Conservation (phyloP, 106 monocot species). For the Dioscorea zingiberensis region DNA sequence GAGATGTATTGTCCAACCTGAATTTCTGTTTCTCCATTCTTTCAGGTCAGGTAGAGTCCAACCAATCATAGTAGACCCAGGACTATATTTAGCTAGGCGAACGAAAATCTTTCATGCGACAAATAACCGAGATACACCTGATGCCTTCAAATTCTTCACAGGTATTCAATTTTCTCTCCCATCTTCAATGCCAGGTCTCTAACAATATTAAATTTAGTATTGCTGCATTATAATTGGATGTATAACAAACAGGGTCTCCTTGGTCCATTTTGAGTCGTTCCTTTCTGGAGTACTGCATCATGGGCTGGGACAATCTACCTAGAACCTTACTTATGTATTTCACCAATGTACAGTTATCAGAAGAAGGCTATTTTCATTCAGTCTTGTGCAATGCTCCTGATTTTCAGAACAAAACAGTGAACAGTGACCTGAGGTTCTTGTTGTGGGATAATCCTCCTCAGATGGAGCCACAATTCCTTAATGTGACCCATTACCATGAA, state of each 20-base stretch:
- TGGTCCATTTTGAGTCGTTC: slow-evolving; percentile 40
- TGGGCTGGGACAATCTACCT: slow-evolving; percentile 57
- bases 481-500: slow-evolving; percentile 15
- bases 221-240: background rate
- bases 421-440: slow-evolving; percentile 41
- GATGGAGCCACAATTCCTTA: slow-evolving; percentile 37
- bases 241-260: slow-evolving; percentile 32
- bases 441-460: slow-evolving; percentile 34
- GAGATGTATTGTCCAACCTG: background rate
- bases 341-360: slow-evolving; percentile 37
- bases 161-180: slow-evolving; percentile 6
- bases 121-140: slow-evolving; percentile 16
- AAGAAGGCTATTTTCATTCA: slow-evolving; percentile 55
- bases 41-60: slow-evolving; percentile 52
- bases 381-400: slow-evolving; percentile 43
- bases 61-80: slow-evolving; percentile 32
- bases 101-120: slow-evolving; percentile 25
- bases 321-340: slow-evolving; percentile 48
- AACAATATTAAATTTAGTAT: background rate
- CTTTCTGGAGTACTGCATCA: slow-evolving; percentile 41
- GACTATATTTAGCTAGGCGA: slow-evolving; percentile 26
- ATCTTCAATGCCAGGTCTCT: background rate
- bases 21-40: background rate
- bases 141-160: slow-evolving; percentile 36
- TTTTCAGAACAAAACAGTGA: slow-evolving; percentile 44